Evolutionary conservation across 1,139 yeast species (phyloP), one percentile per base, ranked within the genome.

Genomic region (Torulaspora globosa): DNA sequence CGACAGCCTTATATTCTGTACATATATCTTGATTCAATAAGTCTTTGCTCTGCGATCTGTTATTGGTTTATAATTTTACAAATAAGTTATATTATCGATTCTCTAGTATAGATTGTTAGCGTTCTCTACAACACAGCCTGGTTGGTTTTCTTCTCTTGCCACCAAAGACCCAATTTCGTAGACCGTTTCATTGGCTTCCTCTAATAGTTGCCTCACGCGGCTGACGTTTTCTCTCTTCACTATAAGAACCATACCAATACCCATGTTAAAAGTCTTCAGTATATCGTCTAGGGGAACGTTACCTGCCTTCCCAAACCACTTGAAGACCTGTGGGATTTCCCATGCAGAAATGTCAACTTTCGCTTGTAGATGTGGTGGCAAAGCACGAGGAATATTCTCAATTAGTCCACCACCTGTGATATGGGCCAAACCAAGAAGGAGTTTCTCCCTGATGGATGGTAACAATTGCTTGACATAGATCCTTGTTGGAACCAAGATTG

Each of bases 391-490:
- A 48, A 92, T 82, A 68, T 94, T 94, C 69, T 94, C 99, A 30
- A 92, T 84, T 43, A 94, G 75, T 49, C 99, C 99, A 62, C 99
- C 99, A 51, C 99, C 99, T 19, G 99, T 94, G 60, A 94, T 92
- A 66, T 94, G 96, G 5, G 98, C 96, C 65, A 94, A 76, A 50
- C 97, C 99, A 48, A 88, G 75, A 46, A 92, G 67, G 51, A 84
- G 72, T 39, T 76, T 82, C 62, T 83, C 72, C 59, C 76, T 77
- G 54, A 90, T 77, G 5, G 87, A 79, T 47, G 87, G 84, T 55
- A 92, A 74, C 50, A 92, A 70, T 59, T 90, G 95, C 69, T 88
- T 90, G 56, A 94, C 98, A 68, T 94, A 94, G 55, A 94, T 92
- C 65, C 85, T 82, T 5, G 98, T 94, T 44, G 99, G 98, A 3